These are phyloP conservation scores for Curvularia lunata DNA, from an alignment of 2,329 filamentous ascomycete species.

Conservation along the genomic window DNA sequence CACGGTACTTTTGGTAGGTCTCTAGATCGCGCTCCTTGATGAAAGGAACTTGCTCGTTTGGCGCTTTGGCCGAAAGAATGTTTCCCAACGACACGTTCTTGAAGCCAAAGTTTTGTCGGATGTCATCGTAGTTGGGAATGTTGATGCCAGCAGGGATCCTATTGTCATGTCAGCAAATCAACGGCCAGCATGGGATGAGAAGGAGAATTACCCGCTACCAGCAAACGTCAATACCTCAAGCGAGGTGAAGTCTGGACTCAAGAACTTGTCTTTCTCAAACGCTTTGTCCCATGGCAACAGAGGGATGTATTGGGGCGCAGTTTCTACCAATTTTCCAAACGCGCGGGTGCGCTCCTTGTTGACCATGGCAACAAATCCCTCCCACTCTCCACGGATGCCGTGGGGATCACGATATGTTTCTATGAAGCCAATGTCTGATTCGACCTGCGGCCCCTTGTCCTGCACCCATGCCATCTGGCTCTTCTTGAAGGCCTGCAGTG, in stretches of 20 bases:
- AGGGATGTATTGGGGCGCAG: conserved; percentile 82
- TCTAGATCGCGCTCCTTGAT: conserved; percentile 79
- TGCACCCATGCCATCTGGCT: conserved; percentile 61
- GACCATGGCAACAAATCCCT: conserved; percentile 66
- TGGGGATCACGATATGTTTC: conserved; percentile 63
- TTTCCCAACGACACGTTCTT: conserved; percentile 96
- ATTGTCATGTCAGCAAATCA: conserved; percentile 7
- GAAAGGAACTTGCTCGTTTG: conserved; percentile 91
- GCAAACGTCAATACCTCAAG: conserved; percentile 88
- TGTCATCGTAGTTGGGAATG: conserved; percentile 65
- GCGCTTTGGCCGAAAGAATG: conserved; percentile 86
- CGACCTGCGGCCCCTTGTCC: conserved; percentile 59
- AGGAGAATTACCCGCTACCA: conserved; percentile 56
- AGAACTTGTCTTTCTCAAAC: conserved; percentile 96
- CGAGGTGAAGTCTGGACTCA: conserved; percentile 94
- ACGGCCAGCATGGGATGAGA: too few species aligned
- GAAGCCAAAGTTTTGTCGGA: conserved; percentile 83
- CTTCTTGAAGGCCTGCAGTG: conserved; percentile 58
- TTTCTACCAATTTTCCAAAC: conserved; percentile 83
- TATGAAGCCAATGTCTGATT: conserved; percentile 62
- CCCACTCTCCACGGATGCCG: conserved; percentile 61
- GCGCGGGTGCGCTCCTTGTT: conserved; percentile 90
- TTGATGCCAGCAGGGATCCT: conserved; percentile 66
- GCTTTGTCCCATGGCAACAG: conserved; percentile 85
- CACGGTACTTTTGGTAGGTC: conserved; percentile 81